These are phyloP conservation scores for Pleurotus ostreatus DNA, from an alignment of 768 basidiomycete species.

Conservation along the genomic window DNA sequence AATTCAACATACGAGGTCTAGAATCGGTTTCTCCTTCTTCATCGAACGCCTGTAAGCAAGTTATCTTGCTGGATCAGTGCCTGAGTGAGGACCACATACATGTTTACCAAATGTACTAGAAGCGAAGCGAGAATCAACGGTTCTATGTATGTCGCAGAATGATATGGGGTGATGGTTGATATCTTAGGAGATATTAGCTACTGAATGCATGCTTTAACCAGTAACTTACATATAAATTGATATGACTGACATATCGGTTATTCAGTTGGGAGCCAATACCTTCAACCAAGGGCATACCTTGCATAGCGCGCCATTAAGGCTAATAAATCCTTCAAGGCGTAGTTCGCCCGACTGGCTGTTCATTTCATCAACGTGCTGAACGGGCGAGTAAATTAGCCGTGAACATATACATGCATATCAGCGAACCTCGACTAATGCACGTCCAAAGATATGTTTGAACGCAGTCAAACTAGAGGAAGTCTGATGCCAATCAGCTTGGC, in stretches of 20 bases:
- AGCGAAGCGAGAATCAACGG: constrained; percentile 63
- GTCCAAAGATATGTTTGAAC: constrained; percentile 75
- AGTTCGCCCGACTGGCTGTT: constrained; percentile 43
- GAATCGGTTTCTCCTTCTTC: constrained; percentile 53
- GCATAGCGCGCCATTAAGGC: constrained; percentile 67
- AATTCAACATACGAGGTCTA: constrained; percentile 33
- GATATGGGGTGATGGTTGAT: constrained; percentile 75
- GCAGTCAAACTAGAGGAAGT: constrained; percentile 57
- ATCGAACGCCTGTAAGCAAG: constrained; percentile 56
- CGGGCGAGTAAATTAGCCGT: background rate
- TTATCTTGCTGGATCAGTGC: background rate
- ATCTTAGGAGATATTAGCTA: constrained; percentile 37
- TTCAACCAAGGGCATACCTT: constrained; percentile 44
- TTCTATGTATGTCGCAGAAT: constrained; percentile 60
- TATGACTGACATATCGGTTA: constrained; percentile 47
- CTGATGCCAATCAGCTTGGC: constrained; percentile 30
- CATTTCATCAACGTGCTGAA: constrained; percentile 71
- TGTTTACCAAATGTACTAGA: constrained; percentile 72
- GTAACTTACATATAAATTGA: constrained; percentile 78
- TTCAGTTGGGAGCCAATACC: constrained; percentile 13
- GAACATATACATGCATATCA: background rate
- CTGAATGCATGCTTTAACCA: background rate
- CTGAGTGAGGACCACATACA: constrained; percentile 34
- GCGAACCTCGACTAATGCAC: constrained; percentile 64
- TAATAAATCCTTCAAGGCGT: constrained; percentile 78